Evolutionary conservation across 805 yeast genomes (phyloP), one percentile per base, ranked within the genome.

Genomic region (Sugiyamaella smithiae): DNA sequence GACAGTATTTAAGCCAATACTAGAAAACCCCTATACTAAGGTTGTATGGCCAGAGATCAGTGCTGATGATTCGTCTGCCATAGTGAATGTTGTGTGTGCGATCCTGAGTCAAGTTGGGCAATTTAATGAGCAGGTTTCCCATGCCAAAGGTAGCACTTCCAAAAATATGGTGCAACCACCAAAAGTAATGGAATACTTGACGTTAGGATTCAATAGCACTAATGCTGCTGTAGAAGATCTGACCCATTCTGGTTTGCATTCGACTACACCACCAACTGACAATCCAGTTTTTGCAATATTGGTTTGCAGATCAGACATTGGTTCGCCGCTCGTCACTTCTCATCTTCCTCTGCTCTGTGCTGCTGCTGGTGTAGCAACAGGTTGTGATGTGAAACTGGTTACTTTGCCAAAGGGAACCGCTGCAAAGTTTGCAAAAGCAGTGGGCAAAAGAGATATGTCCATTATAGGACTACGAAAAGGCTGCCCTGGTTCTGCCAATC

Each of bases 1-100:
- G 29, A 46, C 53, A 2, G 64, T 62, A 5, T 57, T 47, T 40
- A 54, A 58, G 16, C 57, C 64, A 11, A 52, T 61, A 4, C 48
- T 62, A 3, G 66, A 62, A 14, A 54, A 56, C 40, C 65, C 66
- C 11, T 53, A 55, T 33, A 52, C 54, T 5, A 50, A 52, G 25
- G 45, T 52, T 12, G 47, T 14, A 9, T 59, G 62, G 58, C 55
- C 53, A 5, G 48, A 23, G 5, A 37, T 44, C 8, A 19, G 46
- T 9, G 24, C 31, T 11, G 47, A 44, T 11, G 54, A 52, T 23
- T 54, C 50, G 5, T 24, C 32, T 1, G 17, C 40, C 12, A 20
- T 48, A n/a, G 46, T 45, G 4, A 53, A 52, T 11, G 14, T 51
- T 17, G 26, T 53, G 42, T 29, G 46, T 23, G 11, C 48, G 4